Evolutionary conservation across 208 protist genomes (phyloP).

Genomic region (Leishmania braziliensis): DNA sequence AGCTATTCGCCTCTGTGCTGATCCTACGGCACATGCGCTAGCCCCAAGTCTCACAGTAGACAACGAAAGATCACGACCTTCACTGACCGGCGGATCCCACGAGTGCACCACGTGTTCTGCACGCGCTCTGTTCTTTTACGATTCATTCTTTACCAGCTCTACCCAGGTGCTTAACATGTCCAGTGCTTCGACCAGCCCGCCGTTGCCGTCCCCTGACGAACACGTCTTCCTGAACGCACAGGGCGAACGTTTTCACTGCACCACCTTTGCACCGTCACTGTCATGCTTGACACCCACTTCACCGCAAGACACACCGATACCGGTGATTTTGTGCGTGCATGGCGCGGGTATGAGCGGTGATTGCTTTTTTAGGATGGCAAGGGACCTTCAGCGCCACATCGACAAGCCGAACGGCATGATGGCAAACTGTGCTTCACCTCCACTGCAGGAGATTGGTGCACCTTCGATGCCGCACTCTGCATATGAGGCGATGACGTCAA

Average conservation of each 20-base stretch:
- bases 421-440: not conserved
- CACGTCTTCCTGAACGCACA: slow-evolving; percentile 43
- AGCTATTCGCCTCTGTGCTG: no score
- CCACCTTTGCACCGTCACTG: slow-evolving; percentile 36
- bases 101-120: not conserved
- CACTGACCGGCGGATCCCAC: not conserved
- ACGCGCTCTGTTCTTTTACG: not conserved
- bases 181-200: not conserved
- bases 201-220: slow-evolving; percentile 19
- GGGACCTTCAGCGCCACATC: slow-evolving; percentile 31
- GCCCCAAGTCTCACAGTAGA: not conserved
- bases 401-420: not conserved
- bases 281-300: no score
- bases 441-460: not conserved
- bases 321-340: slow-evolving; percentile 90
- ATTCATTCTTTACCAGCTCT: not conserved
- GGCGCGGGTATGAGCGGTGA: slow-evolving; percentile 88
- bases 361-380: slow-evolving; percentile 63
- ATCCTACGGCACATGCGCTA: no score
- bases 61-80: not conserved
- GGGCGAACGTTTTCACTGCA: slow-evolving; percentile 58
- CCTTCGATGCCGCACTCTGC: not conserved
- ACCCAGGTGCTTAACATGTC: not conserved
- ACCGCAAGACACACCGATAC: slow-evolving; percentile 3
- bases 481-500: not conserved